Evolutionary conservation across 2,329 filamentous ascomycete species (phyloP).

Genomic region (Nigrospora oryzae): DNA sequence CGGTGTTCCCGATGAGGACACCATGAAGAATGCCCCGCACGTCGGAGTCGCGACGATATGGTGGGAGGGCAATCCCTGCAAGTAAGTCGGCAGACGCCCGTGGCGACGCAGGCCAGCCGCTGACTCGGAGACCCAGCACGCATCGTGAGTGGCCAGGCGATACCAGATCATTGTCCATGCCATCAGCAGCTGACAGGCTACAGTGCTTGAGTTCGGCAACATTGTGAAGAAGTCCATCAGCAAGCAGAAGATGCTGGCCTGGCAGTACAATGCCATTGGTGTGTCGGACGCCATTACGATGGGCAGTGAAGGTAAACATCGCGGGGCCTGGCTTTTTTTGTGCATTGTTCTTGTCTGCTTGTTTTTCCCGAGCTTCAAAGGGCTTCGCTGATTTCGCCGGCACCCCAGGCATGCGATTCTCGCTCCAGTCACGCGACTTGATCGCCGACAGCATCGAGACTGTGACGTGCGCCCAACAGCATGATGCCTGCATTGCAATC

Average conservation of each 20-base stretch:
- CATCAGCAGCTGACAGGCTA: conserved; percentile 20
- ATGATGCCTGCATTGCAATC: conserved; percentile 93
- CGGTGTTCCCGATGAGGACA: conserved; percentile 71
- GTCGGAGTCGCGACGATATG: conserved; percentile 87
- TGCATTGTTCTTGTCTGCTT: neutral
- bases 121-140: conserved; percentile 11
- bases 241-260: conserved; percentile 81
- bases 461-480: conserved; percentile 98
- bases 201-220: conserved; percentile 79
- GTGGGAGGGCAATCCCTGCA: conserved; percentile 98
- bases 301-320: conserved; percentile 68
- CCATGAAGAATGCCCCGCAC: conserved; percentile 86
- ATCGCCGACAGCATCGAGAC: conserved; percentile 98
- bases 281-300: conserved; percentile 90
- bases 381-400: conserved; percentile 4
- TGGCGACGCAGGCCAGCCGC: neutral
- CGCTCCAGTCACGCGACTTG: conserved; percentile 80
- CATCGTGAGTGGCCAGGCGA: conserved; percentile 14
- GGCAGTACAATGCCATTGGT: conserved; percentile 90
- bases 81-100: conserved; percentile 43
- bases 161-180: conserved; percentile 22
- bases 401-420: conserved; percentile 76
- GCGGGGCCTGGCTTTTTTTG: neutral
- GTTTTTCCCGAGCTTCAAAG: too few species aligned
- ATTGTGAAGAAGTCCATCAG: conserved; percentile 76